Base-by-base conservation (phyloP, 805 yeast species). In the Wickerhamomyces bovis region DNA sequence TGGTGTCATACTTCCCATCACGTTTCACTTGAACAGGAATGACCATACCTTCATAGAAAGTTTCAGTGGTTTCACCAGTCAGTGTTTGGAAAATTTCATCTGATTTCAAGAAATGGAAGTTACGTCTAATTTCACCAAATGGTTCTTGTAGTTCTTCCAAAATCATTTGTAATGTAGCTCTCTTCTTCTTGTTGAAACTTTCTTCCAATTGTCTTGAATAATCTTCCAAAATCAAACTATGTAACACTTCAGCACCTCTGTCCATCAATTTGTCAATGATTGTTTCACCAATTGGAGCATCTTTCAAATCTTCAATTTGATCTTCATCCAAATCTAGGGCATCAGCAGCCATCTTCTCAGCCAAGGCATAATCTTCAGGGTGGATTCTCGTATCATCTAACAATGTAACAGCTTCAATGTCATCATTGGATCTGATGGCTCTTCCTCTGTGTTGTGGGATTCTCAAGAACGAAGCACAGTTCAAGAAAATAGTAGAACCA, bases 311-410 rank as follows among this genome's bases (percentile, higher is more conserved):
- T 3, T 81, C 84, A 59, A 86, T 74, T 54, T 89, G 96, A 65
- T 92, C 98, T 58, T 95, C 99, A 57, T 89, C 97, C 53, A 90
- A 76, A 63, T 92, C 99, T 53, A 94, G 75, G 2, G 99, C 98
- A 71, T 94, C 99, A 2, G 96, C 94, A 8, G 97, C 98, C 90
- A 94, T 94, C 64, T 94, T 94, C 43, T 94, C 80, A 3, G 97
- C 98, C 55, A 94, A 74, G 53, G 88, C 96, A 64, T 94, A 94
- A 68, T 94, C 99, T 66, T 94, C 98, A 8, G 98, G 98, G 59
- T 94, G 99, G 41, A 94, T 89, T 69, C 99, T 79, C 0, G 99
- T 94, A 43, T 94, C 90, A 65, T 94, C 99, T 55, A 94, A 74
- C 39, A 85, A 72, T 2, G 63, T 60, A 59, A 92, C 97, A 31